These are phyloP conservation scores for Xylariaceae sp. DNA, from an alignment of 2,329 filamentous ascomycete genomes.

Conservation along the genomic window DNA sequence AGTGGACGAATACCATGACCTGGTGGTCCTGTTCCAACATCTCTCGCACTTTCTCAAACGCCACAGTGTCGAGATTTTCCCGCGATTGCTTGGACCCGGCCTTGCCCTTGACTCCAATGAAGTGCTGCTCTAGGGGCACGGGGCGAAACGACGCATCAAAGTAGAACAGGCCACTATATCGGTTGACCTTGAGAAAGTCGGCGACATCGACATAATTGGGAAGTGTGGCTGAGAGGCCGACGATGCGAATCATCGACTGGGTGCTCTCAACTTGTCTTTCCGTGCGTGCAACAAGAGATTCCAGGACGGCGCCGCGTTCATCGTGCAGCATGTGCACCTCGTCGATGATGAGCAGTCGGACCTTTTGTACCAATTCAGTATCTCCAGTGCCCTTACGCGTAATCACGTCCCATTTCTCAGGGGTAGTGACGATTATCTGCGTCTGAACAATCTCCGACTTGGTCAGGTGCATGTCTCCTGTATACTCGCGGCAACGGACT, in stretches of 20 bases:
- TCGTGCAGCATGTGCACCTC: slow-evolving; percentile 99
- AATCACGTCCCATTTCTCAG: slow-evolving; percentile 99
- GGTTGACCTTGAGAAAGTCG: slow-evolving; percentile 94
- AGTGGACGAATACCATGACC: slow-evolving; percentile 99
- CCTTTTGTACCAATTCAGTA: slow-evolving; percentile 95
- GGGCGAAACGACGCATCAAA: slow-evolving; percentile 95
- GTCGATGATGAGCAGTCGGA: slow-evolving; percentile 91
- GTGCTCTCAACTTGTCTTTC: slow-evolving; percentile 97
- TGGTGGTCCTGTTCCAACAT: slow-evolving; percentile 93
- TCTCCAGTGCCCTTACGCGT: slow-evolving; percentile 96
- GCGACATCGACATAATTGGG: slow-evolving; percentile 97
- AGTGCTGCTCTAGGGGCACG: slow-evolving; percentile 94
- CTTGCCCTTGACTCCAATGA: slow-evolving; percentile 93
- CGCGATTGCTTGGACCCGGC: slow-evolving; percentile 71
- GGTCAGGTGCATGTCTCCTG: slow-evolving; percentile 97
- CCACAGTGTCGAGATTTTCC: slow-evolving; percentile 80
- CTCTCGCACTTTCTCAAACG: slow-evolving; percentile 90
- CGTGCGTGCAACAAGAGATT: slow-evolving; percentile 91
- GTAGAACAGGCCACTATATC: slow-evolving; percentile 88
- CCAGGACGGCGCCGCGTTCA: slow-evolving; percentile 89
- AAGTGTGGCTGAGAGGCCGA: slow-evolving; percentile 90
- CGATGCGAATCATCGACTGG: slow-evolving; percentile 91
- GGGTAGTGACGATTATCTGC: slow-evolving; percentile 96
- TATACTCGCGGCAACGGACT: slow-evolving; percentile 86
- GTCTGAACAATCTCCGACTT: slow-evolving; percentile 94